A percentile compares a stretch with the other conserved stretches of the same genome.
Evolutionary conservation across 1,139 yeast genomes (phyloP).

Genomic region (Meyerozyma elateridarum): DNA sequence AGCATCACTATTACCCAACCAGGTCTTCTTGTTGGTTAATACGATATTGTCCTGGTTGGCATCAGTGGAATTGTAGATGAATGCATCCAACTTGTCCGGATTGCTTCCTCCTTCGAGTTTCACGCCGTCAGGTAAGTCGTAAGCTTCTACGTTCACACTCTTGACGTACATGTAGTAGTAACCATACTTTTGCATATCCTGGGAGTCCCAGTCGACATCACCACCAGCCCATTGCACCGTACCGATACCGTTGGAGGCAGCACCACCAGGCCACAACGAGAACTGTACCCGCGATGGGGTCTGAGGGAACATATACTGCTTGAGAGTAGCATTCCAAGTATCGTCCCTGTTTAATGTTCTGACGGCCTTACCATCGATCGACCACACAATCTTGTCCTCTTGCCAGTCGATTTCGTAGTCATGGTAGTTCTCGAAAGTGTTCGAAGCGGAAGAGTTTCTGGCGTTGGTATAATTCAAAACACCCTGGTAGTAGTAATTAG

Average conservation of each 20-base stretch:
- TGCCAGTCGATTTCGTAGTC: slow-evolving; percentile 80
- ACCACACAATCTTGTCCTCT: slow-evolving; percentile 69
- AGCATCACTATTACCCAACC: slow-evolving; percentile 52
- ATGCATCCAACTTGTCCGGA: slow-evolving; percentile 38
- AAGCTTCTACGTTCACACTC: slow-evolving; percentile 57
- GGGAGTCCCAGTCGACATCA: slow-evolving; percentile 71
- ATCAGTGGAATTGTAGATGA: slow-evolving; percentile 49
- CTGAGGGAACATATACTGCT: slow-evolving; percentile 70
- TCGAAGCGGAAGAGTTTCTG: slow-evolving; percentile 37
- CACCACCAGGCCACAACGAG: slow-evolving; percentile 94
- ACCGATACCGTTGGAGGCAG: slow-evolving; percentile 57
- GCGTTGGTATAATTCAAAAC: slow-evolving; percentile 62
- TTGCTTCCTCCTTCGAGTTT: slow-evolving; percentile 34
- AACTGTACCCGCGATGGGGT: slow-evolving; percentile 85
- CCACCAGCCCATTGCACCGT: slow-evolving; percentile 97
- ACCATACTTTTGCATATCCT: slow-evolving; percentile 68
- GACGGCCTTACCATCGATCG: slow-evolving; percentile 61
- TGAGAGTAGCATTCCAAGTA: slow-evolving; percentile 64
- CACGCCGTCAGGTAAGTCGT: slow-evolving; percentile 58
- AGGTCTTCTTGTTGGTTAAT: slow-evolving; percentile 56
- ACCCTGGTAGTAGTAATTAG: slow-evolving; percentile 79
- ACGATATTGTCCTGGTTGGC: slow-evolving; percentile 43
- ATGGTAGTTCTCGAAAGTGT: slow-evolving; percentile 69
- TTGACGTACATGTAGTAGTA: slow-evolving; percentile 68
- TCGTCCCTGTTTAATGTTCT: slow-evolving; percentile 64